Percentiles rank a stretch among this genome's conserved stretches.
Conservation (phyloP, 805 yeast species). For the Spathaspora sp. region DNA sequence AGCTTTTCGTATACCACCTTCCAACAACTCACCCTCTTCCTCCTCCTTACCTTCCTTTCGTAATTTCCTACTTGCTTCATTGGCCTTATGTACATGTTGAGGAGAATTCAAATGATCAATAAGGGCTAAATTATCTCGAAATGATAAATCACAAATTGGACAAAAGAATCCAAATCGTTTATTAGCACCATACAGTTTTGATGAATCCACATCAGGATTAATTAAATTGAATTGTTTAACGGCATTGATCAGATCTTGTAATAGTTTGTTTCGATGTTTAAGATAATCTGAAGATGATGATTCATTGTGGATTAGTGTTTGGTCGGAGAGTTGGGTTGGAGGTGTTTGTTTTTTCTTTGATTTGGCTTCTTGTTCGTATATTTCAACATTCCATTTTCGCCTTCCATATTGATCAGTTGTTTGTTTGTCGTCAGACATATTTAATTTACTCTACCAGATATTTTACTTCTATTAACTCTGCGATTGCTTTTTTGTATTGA, state of each 20-base stretch:
- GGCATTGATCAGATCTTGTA: conserved; percentile 28
- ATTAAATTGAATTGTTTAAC: conserved; percentile 33
- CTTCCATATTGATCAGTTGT: conserved; percentile 56
- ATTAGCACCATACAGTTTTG: conserved; percentile 25
- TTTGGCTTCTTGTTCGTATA: conserved; percentile 49
- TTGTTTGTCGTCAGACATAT: not conserved
- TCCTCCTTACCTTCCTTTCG: conserved; percentile 4
- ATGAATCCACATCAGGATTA: conserved; percentile 16
- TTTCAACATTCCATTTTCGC: conserved; percentile 69
- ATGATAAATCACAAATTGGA: conserved; percentile 73
- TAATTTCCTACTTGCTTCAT: conserved; percentile 5
- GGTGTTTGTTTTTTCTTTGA: conserved; percentile 12
- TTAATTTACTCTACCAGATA: not conserved
- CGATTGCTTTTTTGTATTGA: not conserved
- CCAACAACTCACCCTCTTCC: conserved; percentile 13
- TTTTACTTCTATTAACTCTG: not conserved
- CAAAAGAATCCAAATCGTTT: conserved; percentile 85
- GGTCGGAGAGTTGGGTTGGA: not conserved
- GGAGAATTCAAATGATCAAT: conserved; percentile 81
- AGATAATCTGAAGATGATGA: conserved; percentile 17
- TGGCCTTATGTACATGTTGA: conserved; percentile 50
- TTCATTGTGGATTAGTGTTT: conserved; percentile 4
- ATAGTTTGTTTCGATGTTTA: conserved; percentile 28
- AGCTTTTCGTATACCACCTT: conserved; percentile 34
- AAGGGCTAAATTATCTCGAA: conserved; percentile 76